phyloP scores from a whole-genome alignment of 2,329 filamentous ascomycete species.

The Fusarium poae region DNA sequence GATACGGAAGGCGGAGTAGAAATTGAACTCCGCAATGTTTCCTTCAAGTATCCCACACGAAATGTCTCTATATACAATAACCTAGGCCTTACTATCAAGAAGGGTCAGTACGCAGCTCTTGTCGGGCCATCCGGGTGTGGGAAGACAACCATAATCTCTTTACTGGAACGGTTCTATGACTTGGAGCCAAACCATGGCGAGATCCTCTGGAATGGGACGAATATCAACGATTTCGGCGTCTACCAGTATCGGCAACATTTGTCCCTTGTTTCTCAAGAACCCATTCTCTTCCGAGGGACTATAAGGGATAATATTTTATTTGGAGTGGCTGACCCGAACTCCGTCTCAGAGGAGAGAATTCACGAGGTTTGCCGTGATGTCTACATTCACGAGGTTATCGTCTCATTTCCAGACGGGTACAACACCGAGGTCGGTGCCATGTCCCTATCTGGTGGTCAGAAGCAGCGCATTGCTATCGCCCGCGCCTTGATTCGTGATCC shows the following conservation, averaged over 20 bases:
- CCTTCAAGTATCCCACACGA: conserved; percentile 72
- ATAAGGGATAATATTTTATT: conserved; percentile 74
- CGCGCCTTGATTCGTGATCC: conserved; percentile 76
- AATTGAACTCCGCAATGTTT: conserved; percentile 67
- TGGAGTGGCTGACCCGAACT: conserved; percentile 66
- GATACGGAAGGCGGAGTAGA: conserved; percentile 63
- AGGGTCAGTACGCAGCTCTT: conserved; percentile 77
- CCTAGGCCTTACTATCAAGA: conserved; percentile 73
- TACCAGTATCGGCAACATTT: conserved; percentile 73
- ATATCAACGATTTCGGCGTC: conserved; percentile 70
- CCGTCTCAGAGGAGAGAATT: conserved; percentile 64
- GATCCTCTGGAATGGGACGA: conserved; percentile 72
- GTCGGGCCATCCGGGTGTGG: conserved; percentile 79
- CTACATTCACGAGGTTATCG: conserved; percentile 78
- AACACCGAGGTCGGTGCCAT: conserved; percentile 76
- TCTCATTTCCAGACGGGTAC: conserved; percentile 75
- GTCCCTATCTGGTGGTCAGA: conserved; percentile 76
- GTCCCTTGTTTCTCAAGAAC: conserved; percentile 80
- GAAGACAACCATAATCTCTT: conserved; percentile 77
- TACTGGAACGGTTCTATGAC: conserved; percentile 78
- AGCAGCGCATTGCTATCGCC: conserved; percentile 77
- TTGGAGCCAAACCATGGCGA: conserved; percentile 65
- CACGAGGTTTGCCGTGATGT: conserved; percentile 69
- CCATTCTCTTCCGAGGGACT: conserved; percentile 75
- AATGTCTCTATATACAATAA: conserved; percentile 69